Evolutionary conservation across 805 yeast species (phyloP).

Genomic region (Metschnikowia aberdeeniae): DNA sequence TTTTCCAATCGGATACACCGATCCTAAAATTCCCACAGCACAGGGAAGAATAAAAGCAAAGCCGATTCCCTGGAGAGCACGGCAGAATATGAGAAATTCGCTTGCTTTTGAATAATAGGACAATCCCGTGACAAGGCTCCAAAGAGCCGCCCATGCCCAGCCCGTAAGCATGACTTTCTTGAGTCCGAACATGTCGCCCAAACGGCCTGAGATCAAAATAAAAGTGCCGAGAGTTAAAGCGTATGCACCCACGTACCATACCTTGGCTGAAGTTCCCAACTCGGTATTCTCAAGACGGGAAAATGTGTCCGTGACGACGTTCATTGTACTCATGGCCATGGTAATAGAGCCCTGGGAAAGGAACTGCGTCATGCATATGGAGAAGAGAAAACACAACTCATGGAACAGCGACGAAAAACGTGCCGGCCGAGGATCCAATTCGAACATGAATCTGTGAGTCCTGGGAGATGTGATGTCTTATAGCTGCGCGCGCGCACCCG

Average conservation of each 20-base stretch:
- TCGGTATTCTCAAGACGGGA: slow-evolving; percentile 7
- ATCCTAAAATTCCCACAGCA: slow-evolving; percentile 53
- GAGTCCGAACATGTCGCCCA: slow-evolving; percentile 71
- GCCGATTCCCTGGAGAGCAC: slow-evolving; percentile 66
- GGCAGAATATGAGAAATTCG: slow-evolving; percentile 46
- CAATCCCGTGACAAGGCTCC: slow-evolving; percentile 61
- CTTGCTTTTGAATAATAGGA: slow-evolving; percentile 47
- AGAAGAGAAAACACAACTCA: slow-evolving; percentile 11
- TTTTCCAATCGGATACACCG: slow-evolving; percentile 38
- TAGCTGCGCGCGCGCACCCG: no score
- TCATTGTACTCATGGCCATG: slow-evolving; percentile 38
- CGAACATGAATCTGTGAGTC: neutral
- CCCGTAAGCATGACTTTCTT: slow-evolving; percentile 53
- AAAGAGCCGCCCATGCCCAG: slow-evolving; percentile 49
- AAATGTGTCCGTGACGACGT: slow-evolving; percentile 29
- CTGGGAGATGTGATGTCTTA: neutral
- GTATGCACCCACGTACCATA: slow-evolving; percentile 67
- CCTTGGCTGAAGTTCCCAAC: slow-evolving; percentile 8
- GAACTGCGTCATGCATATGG: slow-evolving; percentile 28
- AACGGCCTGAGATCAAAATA: slow-evolving; percentile 60
- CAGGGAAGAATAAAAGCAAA: slow-evolving; percentile 57
- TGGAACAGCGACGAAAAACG: slow-evolving; percentile 10
- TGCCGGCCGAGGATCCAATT: slow-evolving; percentile 12
- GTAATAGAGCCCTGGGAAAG: slow-evolving; percentile 36
- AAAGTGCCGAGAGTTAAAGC: slow-evolving; percentile 71